Evolutionary conservation across 305 asterid species (phyloP).

Genomic region (Fraxinus velutina): DNA sequence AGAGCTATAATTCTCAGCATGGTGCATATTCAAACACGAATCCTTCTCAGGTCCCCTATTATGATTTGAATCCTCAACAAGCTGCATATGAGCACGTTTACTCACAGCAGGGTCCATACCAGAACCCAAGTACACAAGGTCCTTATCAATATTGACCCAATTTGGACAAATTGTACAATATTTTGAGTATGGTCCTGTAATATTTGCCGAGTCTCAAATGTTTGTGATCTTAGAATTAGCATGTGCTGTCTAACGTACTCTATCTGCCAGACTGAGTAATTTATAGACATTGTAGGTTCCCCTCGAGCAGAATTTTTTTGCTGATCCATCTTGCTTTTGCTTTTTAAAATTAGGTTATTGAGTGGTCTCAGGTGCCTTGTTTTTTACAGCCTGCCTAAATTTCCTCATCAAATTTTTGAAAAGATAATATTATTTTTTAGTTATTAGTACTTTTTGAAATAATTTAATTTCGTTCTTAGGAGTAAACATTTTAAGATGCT

Average conservation of each 20-base stretch:
- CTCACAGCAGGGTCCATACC: slow-evolving; percentile 38
- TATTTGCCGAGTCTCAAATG: neutral
- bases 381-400: neutral
- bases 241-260: neutral
- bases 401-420: neutral
- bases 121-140: slow-evolving; percentile 39
- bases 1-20: slow-evolving; percentile 37
- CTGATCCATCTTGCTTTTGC: neutral
- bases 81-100: slow-evolving; percentile 36
- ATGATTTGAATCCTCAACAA: slow-evolving; percentile 35
- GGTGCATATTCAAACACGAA: slow-evolving; percentile 29
- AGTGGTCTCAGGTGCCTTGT: neutral
- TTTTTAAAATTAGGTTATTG: neutral
- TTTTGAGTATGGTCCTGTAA: slow-evolving; percentile 10
- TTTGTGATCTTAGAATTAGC: neutral
- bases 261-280: neutral
- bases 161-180: slow-evolving; percentile 37
- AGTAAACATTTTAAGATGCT: neutral
- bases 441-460: neutral
- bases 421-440: neutral
- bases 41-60: slow-evolving; percentile 44
- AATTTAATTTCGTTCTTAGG: neutral
- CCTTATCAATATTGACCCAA: slow-evolving; percentile 45
- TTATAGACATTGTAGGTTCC: neutral
- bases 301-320: neutral